Percentiles rank a stretch among this genome's conserved stretches.
These are phyloP conservation scores for Hordeum marinum DNA, from an alignment of 176 grass and related monocot genomes.

Conservation along the genomic window DNA sequence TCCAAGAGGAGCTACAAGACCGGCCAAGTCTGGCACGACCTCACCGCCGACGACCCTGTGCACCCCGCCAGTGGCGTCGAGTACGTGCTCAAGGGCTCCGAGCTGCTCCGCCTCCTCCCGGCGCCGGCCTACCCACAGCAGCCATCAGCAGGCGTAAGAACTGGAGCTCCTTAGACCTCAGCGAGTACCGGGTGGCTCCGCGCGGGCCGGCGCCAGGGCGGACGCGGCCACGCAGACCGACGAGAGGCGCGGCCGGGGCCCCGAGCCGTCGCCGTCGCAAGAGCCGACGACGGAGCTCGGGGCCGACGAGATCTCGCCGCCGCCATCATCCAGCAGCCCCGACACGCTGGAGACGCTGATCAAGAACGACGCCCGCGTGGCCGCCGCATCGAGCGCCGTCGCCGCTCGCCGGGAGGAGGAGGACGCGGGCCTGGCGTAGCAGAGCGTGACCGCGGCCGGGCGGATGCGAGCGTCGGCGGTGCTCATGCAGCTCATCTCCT, in stretches of 20 bases:
- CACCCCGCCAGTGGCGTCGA: constrained; percentile 41
- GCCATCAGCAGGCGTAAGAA: constrained; percentile 1
- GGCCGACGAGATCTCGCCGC: constrained; percentile 66
- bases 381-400: not conserved
- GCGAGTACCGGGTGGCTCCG: constrained; percentile 47
- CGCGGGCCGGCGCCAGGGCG: constrained; percentile 14
- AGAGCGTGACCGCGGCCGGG: constrained; percentile 20
- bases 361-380: constrained; percentile 29
- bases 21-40: constrained; percentile 80
- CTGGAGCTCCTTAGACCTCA: constrained; percentile 63
- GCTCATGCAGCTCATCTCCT: constrained; percentile 84
- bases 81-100: constrained; percentile 75
- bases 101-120: constrained; percentile 19
- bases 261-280: not conserved
- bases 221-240: constrained; percentile 65
- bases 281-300: constrained; percentile 36
- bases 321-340: constrained; percentile 61
- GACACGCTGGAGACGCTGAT: constrained; percentile 46
- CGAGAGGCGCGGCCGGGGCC: constrained; percentile 3
- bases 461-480: constrained; percentile 56
- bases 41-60: constrained; percentile 49
- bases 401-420: not conserved
- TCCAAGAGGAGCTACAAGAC: constrained; percentile 60
- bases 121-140: not conserved
- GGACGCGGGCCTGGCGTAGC: not conserved